phyloP scores from a whole-genome alignment of 2,329 filamentous ascomycete genomes.

The Colletotrichum sp. region DNA sequence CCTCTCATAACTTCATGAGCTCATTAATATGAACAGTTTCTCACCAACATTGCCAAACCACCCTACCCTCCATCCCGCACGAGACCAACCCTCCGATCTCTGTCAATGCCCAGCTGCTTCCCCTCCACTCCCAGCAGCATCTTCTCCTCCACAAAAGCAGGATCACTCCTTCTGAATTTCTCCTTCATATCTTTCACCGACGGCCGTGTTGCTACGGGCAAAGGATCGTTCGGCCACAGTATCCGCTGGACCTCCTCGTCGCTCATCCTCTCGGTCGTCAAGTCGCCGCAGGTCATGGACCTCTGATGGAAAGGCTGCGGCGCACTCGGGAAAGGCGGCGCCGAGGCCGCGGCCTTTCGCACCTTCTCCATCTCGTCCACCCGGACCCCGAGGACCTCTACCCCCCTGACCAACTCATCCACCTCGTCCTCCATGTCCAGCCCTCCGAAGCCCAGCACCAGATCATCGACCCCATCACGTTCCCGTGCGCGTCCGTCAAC shows the following conservation, averaged over 20 bases:
- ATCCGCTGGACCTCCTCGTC: slow-evolving; percentile 4
- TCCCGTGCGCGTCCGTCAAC: neutral
- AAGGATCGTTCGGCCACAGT: neutral
- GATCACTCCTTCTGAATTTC: slow-evolving; percentile 44
- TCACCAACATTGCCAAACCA: neutral
- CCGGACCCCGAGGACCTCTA: neutral
- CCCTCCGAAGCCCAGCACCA: neutral
- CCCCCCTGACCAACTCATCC: neutral
- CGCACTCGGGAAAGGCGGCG: neutral
- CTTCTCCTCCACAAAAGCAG: slow-evolving; percentile 44
- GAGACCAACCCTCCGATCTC: slow-evolving; percentile 24
- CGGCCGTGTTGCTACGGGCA: neutral
- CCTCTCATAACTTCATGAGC: neutral
- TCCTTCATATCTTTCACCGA: slow-evolving; percentile 29
- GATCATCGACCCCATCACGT: neutral
- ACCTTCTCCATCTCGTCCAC: neutral
- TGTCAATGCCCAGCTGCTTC: slow-evolving; percentile 38
- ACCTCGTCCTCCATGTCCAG: neutral
- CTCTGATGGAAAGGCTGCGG: neutral
- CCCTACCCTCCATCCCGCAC: neutral
- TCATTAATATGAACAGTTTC: neutral
- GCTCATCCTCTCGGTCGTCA: neutral
- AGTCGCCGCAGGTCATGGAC: neutral
- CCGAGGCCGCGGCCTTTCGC: neutral
- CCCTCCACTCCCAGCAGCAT: slow-evolving; percentile 37